Base-by-base conservation (phyloP, 371 early-diverging fungal species). In the Actinomucor elegans region DNA sequence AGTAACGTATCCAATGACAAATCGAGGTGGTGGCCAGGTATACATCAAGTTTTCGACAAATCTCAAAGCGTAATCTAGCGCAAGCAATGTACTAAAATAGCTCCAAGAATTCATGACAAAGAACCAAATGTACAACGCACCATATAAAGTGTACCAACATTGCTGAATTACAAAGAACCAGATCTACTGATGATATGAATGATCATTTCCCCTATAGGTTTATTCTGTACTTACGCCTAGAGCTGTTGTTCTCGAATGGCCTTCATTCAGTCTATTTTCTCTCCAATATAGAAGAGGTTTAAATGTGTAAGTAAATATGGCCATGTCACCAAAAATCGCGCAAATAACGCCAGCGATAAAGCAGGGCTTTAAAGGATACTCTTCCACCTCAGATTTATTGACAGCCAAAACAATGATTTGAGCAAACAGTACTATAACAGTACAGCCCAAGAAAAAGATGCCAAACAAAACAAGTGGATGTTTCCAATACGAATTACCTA, bases 81-180 rank as follows among this genome's bases (percentile, higher is more conserved):
- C 37, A 23, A 61, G 38, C 11, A 61, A 14, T 4, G 42, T 55
- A 12, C 29, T 17, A 5, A 55, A 50, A 12, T 48, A 23, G 10
- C 44, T 33, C 51, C 55, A 61, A 2, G 50, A 27, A 8, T 57
- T 35, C 28, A 31, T 37, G 26, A 36, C 26, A 50, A 61, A 61
- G 26, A 61, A 61, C 55, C 61, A 61, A 21, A 61, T 24, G 18
- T 61, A 61, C 7, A 61, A 27, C 14, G 32, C 29, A 27, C 51
- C 55, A 40, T 55, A 55, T 14, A 36, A 17, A 6, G n/a, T 9
- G 24, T 55, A 61, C 50, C 55, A 61, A 12, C 49, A 1, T 32
- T 49, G 49, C 28, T 61, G 61, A 37, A 50, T 40, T 9, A 37
- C 10, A 38, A 50, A 55, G 23, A 50, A 55, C 55, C 61, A 61